Evolutionary conservation across 768 basidiomycete species (phyloP).

Genomic region (Leucosporidium yakuticum): DNA sequence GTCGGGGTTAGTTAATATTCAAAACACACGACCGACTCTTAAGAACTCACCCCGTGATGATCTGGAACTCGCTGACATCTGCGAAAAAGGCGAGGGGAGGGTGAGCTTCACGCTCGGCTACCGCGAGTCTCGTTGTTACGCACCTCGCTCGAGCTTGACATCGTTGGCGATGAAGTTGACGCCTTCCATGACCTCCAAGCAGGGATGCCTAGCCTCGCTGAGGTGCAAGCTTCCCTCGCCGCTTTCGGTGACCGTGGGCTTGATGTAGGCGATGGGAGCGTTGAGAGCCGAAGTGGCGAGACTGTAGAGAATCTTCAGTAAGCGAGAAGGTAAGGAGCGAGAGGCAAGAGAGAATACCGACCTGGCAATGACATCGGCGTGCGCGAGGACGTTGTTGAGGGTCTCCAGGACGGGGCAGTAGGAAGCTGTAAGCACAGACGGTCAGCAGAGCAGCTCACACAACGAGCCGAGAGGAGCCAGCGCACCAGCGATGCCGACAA

Average conservation of each 20-base stretch:
- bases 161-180: conserved; percentile 93
- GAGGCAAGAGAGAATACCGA: not conserved
- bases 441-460: not conserved
- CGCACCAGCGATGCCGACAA: conserved; percentile 84
- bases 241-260: conserved; percentile 68
- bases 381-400: conserved; percentile 75
- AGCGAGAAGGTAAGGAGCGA: not conserved
- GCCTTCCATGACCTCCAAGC: conserved; percentile 92
- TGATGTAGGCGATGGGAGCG: conserved; percentile 80
- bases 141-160: conserved; percentile 65
- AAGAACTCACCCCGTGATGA: conserved; percentile 68
- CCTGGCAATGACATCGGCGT: conserved; percentile 83
- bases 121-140: not conserved
- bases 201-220: conserved; percentile 86
- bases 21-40: not conserved
- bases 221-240: conserved; percentile 75
- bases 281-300: conserved; percentile 86
- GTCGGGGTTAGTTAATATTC: not conserved
- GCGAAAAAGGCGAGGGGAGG: not conserved
- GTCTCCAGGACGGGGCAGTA: conserved; percentile 83
- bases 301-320: conserved; percentile 46
- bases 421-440: conserved; percentile 56
- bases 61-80: conserved; percentile 87
- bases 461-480: conserved; percentile 1
- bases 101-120: not conserved